These are phyloP conservation scores for Kwoniella newhampshirensis DNA, from an alignment of 768 basidiomycete genomes.

Conservation along the genomic window DNA sequence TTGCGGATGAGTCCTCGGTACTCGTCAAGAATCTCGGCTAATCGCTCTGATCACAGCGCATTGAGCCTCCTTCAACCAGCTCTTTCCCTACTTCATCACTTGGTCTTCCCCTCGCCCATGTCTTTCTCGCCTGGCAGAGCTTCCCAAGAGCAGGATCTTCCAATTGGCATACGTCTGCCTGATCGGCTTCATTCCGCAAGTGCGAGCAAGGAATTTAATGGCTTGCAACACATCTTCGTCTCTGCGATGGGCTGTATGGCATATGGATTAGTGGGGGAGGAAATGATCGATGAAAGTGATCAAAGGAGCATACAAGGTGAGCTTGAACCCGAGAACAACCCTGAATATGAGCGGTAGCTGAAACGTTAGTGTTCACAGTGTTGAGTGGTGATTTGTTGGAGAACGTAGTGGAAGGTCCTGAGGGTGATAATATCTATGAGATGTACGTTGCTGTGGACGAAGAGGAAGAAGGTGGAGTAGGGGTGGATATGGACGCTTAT, in stretches of 20 bases:
- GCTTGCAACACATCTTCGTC: slow-evolving; percentile 42
- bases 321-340: not conserved
- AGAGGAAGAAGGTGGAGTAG: slow-evolving; percentile 6
- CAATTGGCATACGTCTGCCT: slow-evolving; percentile 26
- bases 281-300: slow-evolving; percentile 11
- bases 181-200: slow-evolving; percentile 16
- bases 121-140: slow-evolving; percentile 8
- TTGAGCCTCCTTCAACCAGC: slow-evolving; percentile 21
- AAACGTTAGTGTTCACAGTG: slow-evolving; percentile 18
- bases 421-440: slow-evolving; percentile 50
- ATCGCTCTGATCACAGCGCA: slow-evolving; percentile 1
- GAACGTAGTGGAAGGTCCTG: slow-evolving; percentile 48
- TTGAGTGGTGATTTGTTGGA: slow-evolving; percentile 49
- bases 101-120: slow-evolving; percentile 33
- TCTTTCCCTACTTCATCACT: slow-evolving; percentile 30
- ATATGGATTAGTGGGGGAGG: slow-evolving; percentile 36
- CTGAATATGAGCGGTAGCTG: not conserved
- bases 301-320: slow-evolving; percentile 25
- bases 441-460: slow-evolving; percentile 39
- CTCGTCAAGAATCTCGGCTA: too few relatives aligned
- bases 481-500: slow-evolving; percentile 1
- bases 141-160: slow-evolving; percentile 10
- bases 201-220: slow-evolving; percentile 39
- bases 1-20: too few relatives aligned
- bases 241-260: slow-evolving; percentile 41